Evolutionary conservation across 495 filamentous ascomycete species (phyloP).

Genomic region (Aspergillus mulundensis): DNA sequence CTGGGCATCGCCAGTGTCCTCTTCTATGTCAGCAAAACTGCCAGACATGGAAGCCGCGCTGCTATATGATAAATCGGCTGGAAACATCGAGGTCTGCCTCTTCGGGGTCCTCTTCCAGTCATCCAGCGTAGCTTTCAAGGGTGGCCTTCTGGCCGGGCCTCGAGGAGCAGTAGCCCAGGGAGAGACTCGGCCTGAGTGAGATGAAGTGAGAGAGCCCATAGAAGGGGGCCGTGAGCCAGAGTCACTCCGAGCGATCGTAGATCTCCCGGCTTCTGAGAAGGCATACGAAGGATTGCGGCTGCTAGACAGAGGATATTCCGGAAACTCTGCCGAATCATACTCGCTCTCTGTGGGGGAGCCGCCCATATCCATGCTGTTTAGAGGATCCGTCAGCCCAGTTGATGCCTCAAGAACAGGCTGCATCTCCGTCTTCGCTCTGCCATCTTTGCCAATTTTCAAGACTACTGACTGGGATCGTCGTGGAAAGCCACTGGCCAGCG

Average conservation of each 20-base stretch:
- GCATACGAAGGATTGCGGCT: constrained; percentile 62
- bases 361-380: constrained; percentile 43
- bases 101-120: constrained; percentile 36
- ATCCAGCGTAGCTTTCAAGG: constrained; percentile 28
- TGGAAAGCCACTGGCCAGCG: constrained; percentile 28
- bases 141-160: constrained; percentile 25
- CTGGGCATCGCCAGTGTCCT: constrained; percentile 52
- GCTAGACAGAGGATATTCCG: constrained; percentile 61
- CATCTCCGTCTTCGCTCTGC: constrained; percentile 68
- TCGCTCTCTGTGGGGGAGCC: constrained; percentile 47
- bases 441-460: constrained; percentile 68
- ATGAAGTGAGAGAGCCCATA: constrained; percentile 49
- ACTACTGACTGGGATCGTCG: constrained; percentile 49
- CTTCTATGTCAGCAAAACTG: constrained; percentile 48
- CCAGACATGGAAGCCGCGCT: constrained; percentile 47
- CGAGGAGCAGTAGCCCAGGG: constrained; percentile 38
- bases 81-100: constrained; percentile 31
- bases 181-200: constrained; percentile 40
- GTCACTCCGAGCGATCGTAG: constrained; percentile 49
- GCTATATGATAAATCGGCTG: constrained; percentile 34
- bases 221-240: constrained; percentile 50
- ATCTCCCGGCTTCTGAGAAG: constrained; percentile 49
- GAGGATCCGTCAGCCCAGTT: constrained; percentile 39
- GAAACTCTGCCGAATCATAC: constrained; percentile 57
- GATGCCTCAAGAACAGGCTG: constrained; percentile 49